Evolutionary conservation across 495 filamentous ascomycete genomes (phyloP).

Genomic region (Daldinia loculata): DNA sequence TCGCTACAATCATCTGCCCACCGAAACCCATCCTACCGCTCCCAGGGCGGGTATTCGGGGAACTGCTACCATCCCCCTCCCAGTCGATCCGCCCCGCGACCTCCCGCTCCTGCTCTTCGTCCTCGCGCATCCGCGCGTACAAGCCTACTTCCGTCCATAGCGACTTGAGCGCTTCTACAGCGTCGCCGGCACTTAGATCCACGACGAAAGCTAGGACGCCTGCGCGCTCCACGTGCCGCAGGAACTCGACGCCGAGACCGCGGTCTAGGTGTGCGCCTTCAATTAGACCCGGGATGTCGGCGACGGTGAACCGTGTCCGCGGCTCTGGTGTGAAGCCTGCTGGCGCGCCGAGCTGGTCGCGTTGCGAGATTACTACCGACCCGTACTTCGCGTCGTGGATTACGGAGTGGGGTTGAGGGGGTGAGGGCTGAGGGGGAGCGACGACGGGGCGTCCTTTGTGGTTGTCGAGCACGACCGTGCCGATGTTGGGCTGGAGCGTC

Average conservation of each 20-base stretch:
- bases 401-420: constrained; percentile 50
- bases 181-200: constrained; percentile 82
- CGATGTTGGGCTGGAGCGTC: constrained; percentile 91
- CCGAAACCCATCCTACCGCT: constrained; percentile 17
- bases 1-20: constrained; percentile 48
- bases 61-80: constrained; percentile 43
- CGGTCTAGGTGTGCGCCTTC: constrained; percentile 91
- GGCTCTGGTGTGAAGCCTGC: constrained; percentile 47
- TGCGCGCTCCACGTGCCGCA: constrained; percentile 93
- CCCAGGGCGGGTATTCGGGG: background rate
- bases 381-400: constrained; percentile 44
- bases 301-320: constrained; percentile 86
- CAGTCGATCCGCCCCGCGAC: constrained; percentile 54
- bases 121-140: constrained; percentile 78
- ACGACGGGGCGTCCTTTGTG: constrained; percentile 67
- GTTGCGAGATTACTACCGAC: constrained; percentile 38
- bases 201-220: constrained; percentile 92
- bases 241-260: constrained; percentile 88
- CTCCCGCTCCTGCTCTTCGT: constrained; percentile 65
- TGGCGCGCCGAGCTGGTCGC: constrained; percentile 11
- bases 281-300: constrained; percentile 94
- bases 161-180: constrained; percentile 75
- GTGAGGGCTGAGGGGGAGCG: constrained; percentile 42
- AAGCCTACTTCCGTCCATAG: constrained; percentile 90
- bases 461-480: constrained; percentile 90